Conservation (phyloP, 129 eudicot species). For the Chrysanthemum makinoi region DNA sequence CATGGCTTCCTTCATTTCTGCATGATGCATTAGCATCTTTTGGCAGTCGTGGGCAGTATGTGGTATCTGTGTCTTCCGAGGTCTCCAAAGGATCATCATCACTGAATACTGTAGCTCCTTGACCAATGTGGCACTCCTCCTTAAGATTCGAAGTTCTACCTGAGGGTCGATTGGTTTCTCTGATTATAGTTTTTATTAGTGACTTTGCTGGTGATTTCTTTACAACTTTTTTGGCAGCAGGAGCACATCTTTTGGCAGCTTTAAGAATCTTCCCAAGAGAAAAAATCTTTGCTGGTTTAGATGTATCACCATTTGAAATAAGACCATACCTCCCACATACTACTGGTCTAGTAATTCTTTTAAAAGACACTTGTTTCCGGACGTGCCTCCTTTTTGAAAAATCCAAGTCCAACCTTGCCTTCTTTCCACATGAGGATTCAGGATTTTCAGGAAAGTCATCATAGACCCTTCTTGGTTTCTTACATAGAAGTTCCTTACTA, state of each 20-base stretch:
- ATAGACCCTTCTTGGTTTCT: conserved; percentile 17
- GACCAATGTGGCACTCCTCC: conserved; percentile 10
- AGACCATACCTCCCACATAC: conserved; percentile 67
- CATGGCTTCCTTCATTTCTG: too few species aligned
- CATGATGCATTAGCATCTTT: too few species aligned
- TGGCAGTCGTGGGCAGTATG: too few species aligned
- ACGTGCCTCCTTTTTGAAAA: conserved; percentile 20
- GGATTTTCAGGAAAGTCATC: conserved; percentile 33
- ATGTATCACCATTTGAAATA: conserved; percentile 57
- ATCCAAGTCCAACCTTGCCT: conserved; percentile 27
- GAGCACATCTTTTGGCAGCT: conserved; percentile 34
- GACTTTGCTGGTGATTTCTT: conserved; percentile 26
- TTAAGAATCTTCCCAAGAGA: conserved; percentile 48
- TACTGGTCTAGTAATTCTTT: conserved; percentile 43
- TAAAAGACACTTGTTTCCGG: conserved; percentile 22
- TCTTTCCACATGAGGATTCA: conserved; percentile 37
- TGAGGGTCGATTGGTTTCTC: conserved; percentile 19
- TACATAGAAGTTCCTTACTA: conserved; percentile 23
- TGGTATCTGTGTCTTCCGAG: background rate
- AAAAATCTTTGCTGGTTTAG: conserved; percentile 59
- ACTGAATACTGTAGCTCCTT: conserved; percentile 26
- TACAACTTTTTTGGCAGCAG: conserved; percentile 26
- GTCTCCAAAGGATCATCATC: conserved; percentile 27
- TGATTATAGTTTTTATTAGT: conserved; percentile 26
- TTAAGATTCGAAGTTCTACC: conserved; percentile 21